Conservation (phyloP, 345 rosid species). For the Syzygium grande region DNA sequence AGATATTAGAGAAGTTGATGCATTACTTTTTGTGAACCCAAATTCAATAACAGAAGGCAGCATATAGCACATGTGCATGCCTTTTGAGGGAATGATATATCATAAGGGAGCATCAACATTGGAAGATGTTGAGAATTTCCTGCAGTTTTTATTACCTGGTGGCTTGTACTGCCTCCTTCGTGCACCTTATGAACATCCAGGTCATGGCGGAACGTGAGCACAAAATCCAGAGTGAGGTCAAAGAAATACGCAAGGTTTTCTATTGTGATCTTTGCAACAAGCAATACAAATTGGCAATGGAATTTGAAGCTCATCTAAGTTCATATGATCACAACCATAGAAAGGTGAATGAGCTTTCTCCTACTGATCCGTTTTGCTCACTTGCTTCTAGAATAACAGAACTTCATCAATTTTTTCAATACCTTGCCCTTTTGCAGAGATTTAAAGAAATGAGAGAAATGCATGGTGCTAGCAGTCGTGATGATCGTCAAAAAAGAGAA, state of each 20-base stretch:
- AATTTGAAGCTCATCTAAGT: constrained; percentile 92
- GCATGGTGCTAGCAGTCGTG: constrained; percentile 85
- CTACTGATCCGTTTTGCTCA: not conserved
- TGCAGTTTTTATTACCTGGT: constrained; percentile 99
- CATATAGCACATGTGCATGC: constrained; percentile 64
- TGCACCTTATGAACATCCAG: constrained; percentile 99
- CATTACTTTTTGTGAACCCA: constrained; percentile 48
- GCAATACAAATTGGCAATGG: constrained; percentile 94
- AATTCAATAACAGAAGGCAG: constrained; percentile 66
- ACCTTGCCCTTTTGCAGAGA: constrained; percentile 38
- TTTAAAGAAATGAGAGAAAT: constrained; percentile 96
- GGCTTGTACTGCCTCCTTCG: constrained; percentile 99
- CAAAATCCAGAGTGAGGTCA: constrained; percentile 92
- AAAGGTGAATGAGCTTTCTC: constrained; percentile 44
- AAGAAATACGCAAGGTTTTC: constrained; percentile 89
- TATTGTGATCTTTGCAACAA: constrained; percentile 94
- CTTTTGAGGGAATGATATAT: constrained; percentile 70
- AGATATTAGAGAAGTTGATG: constrained; percentile 48
- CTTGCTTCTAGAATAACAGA: not conserved
- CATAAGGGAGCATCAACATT: constrained; percentile 70
- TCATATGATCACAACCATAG: constrained; percentile 99
- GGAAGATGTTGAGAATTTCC: constrained; percentile 78
- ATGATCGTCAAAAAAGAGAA: constrained; percentile 85
- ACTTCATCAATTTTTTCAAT: not conserved
- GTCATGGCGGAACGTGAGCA: constrained; percentile 98